phyloP scores from a whole-genome alignment of 2,329 filamentous ascomycete species.

The Cadophora sp. region DNA sequence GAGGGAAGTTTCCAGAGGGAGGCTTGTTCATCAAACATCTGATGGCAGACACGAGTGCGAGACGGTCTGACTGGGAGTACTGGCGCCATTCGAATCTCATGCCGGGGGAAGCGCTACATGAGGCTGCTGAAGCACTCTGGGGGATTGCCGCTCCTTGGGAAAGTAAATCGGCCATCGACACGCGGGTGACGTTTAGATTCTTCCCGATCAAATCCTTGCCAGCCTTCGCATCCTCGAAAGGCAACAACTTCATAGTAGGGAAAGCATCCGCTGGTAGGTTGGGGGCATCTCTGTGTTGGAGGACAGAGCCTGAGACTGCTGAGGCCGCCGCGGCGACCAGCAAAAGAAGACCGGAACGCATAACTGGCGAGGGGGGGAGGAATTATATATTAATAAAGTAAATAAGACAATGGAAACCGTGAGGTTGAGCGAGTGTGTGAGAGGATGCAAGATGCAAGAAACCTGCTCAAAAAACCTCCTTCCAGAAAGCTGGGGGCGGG shows the following conservation, averaged over 20 bases:
- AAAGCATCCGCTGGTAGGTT: conserved; percentile 4
- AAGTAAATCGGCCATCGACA: conserved; percentile 14
- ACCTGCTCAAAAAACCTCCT: conserved; percentile 1
- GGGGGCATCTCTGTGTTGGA: conserved; percentile 6
- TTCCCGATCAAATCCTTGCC: conserved; percentile 19
- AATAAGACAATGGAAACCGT: background rate
- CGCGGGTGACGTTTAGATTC: conserved; percentile 12
- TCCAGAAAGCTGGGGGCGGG: background rate
- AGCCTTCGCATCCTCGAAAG: conserved; percentile 17
- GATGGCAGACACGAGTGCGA: conserved; percentile 23
- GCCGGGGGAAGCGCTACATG: conserved; percentile 24
- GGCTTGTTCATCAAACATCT: conserved; percentile 25
- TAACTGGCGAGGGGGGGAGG: conserved; percentile 14
- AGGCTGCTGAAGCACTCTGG: conserved; percentile 20
- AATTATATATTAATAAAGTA: conserved; percentile 12
- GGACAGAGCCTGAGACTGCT: conserved; percentile 5
- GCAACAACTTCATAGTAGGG: background rate
- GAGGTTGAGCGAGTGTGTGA: conserved; percentile 14
- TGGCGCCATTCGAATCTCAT: conserved; percentile 29
- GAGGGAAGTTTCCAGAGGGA: conserved; percentile 25
- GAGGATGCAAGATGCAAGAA: conserved; percentile 18
- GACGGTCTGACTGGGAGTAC: conserved; percentile 21
- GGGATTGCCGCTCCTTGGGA: conserved; percentile 2
- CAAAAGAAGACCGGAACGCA: conserved; percentile 20
- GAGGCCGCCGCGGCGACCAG: conserved; percentile 7